Percentiles rank a stretch among this genome's conserved stretches.
Evolutionary conservation across 108 stramenopile genomes (phyloP).

Genomic region (Stephanodiscus minutulus): DNA sequence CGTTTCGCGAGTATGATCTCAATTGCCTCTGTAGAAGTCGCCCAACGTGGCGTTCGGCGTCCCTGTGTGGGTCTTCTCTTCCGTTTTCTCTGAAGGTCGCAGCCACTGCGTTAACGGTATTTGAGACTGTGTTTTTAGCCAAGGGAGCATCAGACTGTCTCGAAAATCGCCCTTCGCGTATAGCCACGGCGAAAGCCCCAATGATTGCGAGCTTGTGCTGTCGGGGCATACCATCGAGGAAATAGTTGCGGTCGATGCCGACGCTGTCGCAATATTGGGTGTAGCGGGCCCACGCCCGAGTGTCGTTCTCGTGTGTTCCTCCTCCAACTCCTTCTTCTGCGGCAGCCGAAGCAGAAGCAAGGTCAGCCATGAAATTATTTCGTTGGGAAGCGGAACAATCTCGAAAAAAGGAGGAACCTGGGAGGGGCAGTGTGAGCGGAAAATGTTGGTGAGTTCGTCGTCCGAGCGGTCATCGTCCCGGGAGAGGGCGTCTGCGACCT

Average conservation of each 20-base stretch:
- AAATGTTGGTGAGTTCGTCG: too few relatives aligned
- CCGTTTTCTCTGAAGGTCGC: constrained; percentile 19
- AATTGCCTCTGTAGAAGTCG: neutral
- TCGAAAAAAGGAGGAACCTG: too few relatives aligned
- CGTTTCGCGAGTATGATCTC: too few relatives aligned
- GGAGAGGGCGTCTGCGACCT: too few relatives aligned
- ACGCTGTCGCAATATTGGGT: neutral
- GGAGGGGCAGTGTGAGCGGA: too few relatives aligned
- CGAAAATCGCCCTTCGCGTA: constrained; percentile 2
- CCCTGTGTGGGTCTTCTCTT: neutral
- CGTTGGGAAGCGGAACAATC: too few relatives aligned
- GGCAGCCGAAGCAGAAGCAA: too few relatives aligned
- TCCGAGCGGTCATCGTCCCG: too few relatives aligned
- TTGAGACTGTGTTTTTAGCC: too few relatives aligned
- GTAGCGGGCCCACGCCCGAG: neutral
- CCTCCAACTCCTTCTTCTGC: constrained; percentile 22
- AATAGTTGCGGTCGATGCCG: neutral
- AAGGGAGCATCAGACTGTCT: too few relatives aligned
- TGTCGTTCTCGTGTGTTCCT: constrained; percentile 1
- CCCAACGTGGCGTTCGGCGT: neutral
- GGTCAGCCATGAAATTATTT: too few relatives aligned
- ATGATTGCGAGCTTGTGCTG: neutral
- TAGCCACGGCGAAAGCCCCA: neutral
- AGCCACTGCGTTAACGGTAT: constrained; percentile 9
- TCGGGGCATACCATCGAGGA: neutral